phyloP scores from a whole-genome alignment of 495 filamentous ascomycete genomes.

The Penicillium antarcticum region DNA sequence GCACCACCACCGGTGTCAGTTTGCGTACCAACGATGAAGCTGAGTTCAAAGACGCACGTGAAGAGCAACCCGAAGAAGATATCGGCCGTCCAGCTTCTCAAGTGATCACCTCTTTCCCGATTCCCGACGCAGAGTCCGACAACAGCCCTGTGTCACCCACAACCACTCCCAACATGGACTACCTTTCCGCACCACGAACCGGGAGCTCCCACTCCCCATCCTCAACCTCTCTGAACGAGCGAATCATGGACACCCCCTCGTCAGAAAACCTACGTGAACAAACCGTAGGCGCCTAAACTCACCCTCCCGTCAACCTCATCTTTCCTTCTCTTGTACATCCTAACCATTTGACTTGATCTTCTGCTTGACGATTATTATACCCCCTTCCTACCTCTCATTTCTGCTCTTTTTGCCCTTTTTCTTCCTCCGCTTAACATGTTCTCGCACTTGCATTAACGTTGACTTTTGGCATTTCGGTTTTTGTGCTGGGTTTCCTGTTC shows the following conservation, averaged over 20 bases:
- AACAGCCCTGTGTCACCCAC: not conserved
- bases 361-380: conserved; percentile 29
- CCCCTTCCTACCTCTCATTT: conserved; percentile 12
- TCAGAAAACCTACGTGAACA: conserved; percentile 29
- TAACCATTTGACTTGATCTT: conserved; percentile 15
- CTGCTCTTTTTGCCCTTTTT: conserved; percentile 1
- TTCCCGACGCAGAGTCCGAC: conserved; percentile 1
- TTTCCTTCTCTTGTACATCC: conserved; percentile 19
- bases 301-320: not conserved
- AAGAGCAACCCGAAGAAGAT: conserved; percentile 9
- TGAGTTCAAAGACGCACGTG: conserved; percentile 25
- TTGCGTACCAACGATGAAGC: conserved; percentile 23
- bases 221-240: conserved; percentile 18
- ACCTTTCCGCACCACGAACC: conserved; percentile 14
- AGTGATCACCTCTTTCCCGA: not conserved
- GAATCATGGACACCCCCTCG: conserved; percentile 17
- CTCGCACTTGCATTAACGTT: conserved; percentile 10
- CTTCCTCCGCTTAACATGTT: too few relatives aligned
- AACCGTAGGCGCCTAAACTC: conserved; percentile 27
- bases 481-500: conserved; percentile 3
- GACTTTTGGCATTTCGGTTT: conserved; percentile 5
- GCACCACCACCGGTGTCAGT: conserved; percentile 37
- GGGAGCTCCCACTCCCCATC: conserved; percentile 14
- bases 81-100: not conserved
- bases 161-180: not conserved